Conservation (phyloP, 305 asterid genomes). For the Lippia alba region DNA sequence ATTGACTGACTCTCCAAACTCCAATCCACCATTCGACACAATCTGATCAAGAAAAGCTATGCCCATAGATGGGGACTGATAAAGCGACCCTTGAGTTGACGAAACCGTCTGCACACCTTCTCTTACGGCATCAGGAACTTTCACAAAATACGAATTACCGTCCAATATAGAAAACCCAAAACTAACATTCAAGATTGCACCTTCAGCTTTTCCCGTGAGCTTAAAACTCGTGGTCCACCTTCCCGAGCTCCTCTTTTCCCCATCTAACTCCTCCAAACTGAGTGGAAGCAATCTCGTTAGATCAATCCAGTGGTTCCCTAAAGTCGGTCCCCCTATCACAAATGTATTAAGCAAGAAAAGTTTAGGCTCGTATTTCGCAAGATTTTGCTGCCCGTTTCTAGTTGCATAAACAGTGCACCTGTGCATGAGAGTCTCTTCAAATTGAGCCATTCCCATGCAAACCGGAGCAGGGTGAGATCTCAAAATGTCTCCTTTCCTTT, state of each 20-base stretch:
- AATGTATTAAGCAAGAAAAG: slow-evolving; percentile 55
- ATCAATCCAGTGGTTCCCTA: slow-evolving; percentile 74
- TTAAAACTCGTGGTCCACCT: slow-evolving; percentile 76
- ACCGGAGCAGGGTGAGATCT: slow-evolving; percentile 53
- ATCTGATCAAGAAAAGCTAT: slow-evolving; percentile 38
- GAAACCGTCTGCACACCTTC: slow-evolving; percentile 40
- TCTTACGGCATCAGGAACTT: slow-evolving; percentile 41
- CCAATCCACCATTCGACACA: slow-evolving; percentile 39
- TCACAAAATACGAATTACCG: slow-evolving; percentile 41
- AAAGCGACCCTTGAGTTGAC: slow-evolving; percentile 35
- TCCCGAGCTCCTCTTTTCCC: slow-evolving; percentile 58
- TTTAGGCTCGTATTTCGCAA: slow-evolving; percentile 62
- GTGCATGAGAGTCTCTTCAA: slow-evolving; percentile 67
- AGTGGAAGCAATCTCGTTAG: slow-evolving; percentile 72
- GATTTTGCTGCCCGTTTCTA: slow-evolving; percentile 49
- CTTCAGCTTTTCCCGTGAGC: slow-evolving; percentile 66
- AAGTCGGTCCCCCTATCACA: slow-evolving; percentile 52
- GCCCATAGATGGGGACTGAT: slow-evolving; percentile 42
- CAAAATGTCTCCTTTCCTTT: slow-evolving; percentile 50
- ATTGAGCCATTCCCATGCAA: slow-evolving; percentile 48
- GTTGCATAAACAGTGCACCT: slow-evolving; percentile 49
- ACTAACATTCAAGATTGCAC: slow-evolving; percentile 64
- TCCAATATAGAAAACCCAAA: slow-evolving; percentile 56
- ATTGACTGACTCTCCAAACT: slow-evolving; percentile 46
- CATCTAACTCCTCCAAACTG: slow-evolving; percentile 62